phyloP scores from a whole-genome alignment of 1,139 yeast species.

The Yamadazyma membranifaciens region DNA sequence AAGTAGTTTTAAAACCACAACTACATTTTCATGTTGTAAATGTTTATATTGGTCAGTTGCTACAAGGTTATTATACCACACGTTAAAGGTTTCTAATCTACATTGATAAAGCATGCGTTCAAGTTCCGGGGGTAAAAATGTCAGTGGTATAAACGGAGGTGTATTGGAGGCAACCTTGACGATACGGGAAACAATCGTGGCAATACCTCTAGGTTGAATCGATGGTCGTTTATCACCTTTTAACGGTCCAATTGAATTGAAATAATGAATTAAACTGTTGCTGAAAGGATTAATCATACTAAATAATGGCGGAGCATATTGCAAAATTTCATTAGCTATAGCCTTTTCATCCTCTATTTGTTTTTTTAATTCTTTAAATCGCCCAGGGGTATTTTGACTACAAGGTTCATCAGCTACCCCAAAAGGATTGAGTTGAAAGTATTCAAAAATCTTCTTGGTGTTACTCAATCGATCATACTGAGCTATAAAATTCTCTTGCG shows the following conservation, averaged over 20 bases:
- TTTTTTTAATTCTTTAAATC: neutral
- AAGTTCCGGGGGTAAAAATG: neutral
- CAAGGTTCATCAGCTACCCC: conserved; percentile 5
- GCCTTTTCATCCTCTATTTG: neutral
- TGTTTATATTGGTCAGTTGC: no score
- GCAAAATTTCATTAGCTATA: neutral
- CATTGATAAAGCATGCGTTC: neutral
- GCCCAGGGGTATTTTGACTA: conserved; percentile 1
- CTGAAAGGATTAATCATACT: conserved; percentile 3
- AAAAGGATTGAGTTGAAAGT: neutral
- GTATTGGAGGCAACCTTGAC: neutral
- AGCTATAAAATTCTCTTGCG: neutral
- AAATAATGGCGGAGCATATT: conserved; percentile 3
- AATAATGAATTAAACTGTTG: neutral
- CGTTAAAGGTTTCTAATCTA: neutral
- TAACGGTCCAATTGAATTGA: neutral
- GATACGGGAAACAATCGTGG: neutral
- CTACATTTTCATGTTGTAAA: no score
- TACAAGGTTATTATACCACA: neutral
- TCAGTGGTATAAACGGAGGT: neutral
- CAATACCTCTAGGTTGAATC: neutral
- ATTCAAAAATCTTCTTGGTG: no score
- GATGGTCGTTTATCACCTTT: neutral
- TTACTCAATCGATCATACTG: neutral
- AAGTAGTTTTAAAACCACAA: no score